phyloP scores from a whole-genome alignment of 169 alveolate species.

The Amoebophrya sp. region DNA sequence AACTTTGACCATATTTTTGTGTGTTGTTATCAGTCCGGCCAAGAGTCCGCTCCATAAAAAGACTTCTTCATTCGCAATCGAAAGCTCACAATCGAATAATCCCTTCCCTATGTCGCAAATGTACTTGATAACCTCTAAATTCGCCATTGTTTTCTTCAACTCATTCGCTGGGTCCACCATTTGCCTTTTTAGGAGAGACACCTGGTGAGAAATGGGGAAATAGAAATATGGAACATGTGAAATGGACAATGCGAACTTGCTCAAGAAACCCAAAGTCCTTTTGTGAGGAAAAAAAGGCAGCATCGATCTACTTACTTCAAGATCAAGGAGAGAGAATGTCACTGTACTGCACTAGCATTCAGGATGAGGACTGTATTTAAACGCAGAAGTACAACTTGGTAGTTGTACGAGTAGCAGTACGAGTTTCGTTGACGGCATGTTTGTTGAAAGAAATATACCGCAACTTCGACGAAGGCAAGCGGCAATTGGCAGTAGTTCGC shows the following conservation, averaged over 20 bases:
- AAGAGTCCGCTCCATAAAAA: neutral
- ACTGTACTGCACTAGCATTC: too few relatives aligned
- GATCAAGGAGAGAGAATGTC: too few relatives aligned
- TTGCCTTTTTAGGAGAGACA: neutral
- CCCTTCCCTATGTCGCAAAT: neutral
- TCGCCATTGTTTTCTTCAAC: neutral
- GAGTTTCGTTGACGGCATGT: too few relatives aligned
- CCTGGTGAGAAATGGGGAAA: neutral
- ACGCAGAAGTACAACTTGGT: too few relatives aligned
- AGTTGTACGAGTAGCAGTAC: too few relatives aligned
- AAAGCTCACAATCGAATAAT: neutral
- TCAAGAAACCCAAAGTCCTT: too few relatives aligned
- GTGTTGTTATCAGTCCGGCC: neutral
- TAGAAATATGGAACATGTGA: too few relatives aligned
- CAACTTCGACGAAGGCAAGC: neutral
- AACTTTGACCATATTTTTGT: neutral
- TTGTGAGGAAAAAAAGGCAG: too few relatives aligned
- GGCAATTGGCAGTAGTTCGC: slow-evolving; percentile 23
- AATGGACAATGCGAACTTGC: too few relatives aligned
- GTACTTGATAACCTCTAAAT: neutral
- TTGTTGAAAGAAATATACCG: too few relatives aligned
- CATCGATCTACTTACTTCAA: too few relatives aligned
- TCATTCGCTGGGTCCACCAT: neutral
- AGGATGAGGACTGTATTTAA: too few relatives aligned
- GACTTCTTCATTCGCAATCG: neutral